phyloP scores from a whole-genome alignment of 805 yeast genomes.

The Kodamaea jinghongensis region DNA sequence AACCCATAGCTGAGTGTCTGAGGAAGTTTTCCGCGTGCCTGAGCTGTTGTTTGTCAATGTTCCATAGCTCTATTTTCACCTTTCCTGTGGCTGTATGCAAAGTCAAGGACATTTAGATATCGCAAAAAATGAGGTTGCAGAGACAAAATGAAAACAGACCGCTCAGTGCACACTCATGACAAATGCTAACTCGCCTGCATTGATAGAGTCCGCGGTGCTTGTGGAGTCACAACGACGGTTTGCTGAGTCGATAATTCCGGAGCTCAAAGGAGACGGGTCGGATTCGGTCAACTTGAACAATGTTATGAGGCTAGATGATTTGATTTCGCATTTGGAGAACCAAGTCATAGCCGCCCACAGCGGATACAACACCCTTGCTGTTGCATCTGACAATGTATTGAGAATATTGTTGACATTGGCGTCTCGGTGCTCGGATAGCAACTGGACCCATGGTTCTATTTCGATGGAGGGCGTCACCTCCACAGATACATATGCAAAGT shows the following conservation, averaged over 20 bases:
- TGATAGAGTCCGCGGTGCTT: no score
- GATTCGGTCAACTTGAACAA: slow-evolving; percentile 23
- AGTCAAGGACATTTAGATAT: slow-evolving; percentile 12
- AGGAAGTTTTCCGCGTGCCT: slow-evolving; percentile 19
- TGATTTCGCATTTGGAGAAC: slow-evolving; percentile 26
- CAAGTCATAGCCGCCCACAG: slow-evolving; percentile 1
- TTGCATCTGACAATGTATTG: slow-evolving; percentile 27
- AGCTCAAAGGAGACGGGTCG: slow-evolving; percentile 12
- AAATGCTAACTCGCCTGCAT: no score
- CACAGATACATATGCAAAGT: slow-evolving; percentile 19
- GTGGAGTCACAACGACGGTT: slow-evolving; percentile 15
- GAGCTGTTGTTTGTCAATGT: slow-evolving; percentile 8
- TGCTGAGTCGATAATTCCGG: slow-evolving; percentile 23
- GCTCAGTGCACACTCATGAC: no score
- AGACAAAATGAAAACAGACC: no score
- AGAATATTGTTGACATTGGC: slow-evolving; percentile 33
- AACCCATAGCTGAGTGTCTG: slow-evolving; percentile 22
- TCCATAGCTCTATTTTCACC: slow-evolving; percentile 15
- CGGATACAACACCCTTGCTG: slow-evolving; percentile 8
- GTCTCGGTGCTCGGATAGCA: slow-evolving; percentile 23
- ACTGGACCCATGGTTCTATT: slow-evolving; percentile 22
- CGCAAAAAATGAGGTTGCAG: background rate
- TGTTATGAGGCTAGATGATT: slow-evolving; percentile 26
- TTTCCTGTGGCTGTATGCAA: slow-evolving; percentile 17
- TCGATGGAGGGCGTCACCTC: slow-evolving; percentile 20